A percentile compares a stretch with the other conserved stretches of the same genome.
Conservation (phyloP, 164 flowering plant genomes). For the Chimonanthus salicifolius region DNA sequence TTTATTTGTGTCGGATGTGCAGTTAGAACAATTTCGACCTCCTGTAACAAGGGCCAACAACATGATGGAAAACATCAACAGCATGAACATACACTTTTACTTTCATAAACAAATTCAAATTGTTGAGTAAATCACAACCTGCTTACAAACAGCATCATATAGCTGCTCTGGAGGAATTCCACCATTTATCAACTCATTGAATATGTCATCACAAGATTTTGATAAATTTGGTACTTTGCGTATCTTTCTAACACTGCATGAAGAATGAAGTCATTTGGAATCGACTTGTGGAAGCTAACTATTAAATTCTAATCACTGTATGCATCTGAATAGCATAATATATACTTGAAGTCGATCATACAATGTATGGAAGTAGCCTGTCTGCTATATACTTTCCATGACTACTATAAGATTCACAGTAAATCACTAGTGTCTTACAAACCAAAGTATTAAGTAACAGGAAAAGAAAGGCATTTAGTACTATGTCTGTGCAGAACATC, state of each 20-base stretch:
- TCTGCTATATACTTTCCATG: background rate
- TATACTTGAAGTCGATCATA: background rate
- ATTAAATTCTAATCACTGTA: background rate
- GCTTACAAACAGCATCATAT: conserved; percentile 72
- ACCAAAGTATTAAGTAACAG: background rate
- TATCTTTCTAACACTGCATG: conserved; percentile 54
- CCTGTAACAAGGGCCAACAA: conserved; percentile 39
- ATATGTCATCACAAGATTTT: conserved; percentile 84
- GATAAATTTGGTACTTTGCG: conserved; percentile 41
- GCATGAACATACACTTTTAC: background rate
- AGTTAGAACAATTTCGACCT: conserved; percentile 85
- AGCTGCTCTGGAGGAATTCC: conserved; percentile 81
- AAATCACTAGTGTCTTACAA: background rate
- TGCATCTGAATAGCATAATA: background rate
- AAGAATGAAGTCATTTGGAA: background rate
- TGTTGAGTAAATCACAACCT: conserved; percentile 34
- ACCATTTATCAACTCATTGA: conserved; percentile 60
- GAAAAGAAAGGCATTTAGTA: background rate
- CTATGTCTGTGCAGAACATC: background rate
- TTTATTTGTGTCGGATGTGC: conserved; percentile 95
- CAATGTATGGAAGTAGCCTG: background rate
- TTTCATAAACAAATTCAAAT: background rate
- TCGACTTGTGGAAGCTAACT: background rate
- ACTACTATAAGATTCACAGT: background rate
- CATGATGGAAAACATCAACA: conserved; percentile 1